Evolutionary conservation across 257 asterid species (phyloP).

Genomic region (Datura wrightii): DNA sequence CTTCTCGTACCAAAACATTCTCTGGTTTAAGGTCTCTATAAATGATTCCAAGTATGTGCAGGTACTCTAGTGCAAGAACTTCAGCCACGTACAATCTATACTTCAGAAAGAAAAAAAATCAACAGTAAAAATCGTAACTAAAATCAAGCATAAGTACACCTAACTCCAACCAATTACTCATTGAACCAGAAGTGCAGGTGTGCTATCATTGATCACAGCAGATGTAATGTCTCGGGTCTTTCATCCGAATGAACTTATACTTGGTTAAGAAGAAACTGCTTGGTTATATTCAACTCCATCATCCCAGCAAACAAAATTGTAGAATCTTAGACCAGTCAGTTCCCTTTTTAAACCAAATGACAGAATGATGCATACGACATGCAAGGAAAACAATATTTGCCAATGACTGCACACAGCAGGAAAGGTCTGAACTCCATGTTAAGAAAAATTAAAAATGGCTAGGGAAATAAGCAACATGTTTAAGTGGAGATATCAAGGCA

Average conservation of each 20-base stretch:
- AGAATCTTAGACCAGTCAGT: not conserved
- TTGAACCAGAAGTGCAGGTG: not conserved
- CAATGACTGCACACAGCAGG: not conserved
- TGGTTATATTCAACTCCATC: not conserved
- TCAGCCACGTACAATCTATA: slow-evolving; percentile 71
- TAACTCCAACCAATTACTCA: not conserved
- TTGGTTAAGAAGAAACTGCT: not conserved
- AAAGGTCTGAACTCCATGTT: not conserved
- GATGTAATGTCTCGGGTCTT: not conserved
- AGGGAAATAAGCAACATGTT: not conserved
- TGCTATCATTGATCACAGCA: not conserved
- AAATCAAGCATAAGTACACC: not conserved
- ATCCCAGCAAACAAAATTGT: not conserved
- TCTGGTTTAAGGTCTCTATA: slow-evolving; percentile 75
- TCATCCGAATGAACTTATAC: not conserved
- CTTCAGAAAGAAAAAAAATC: not conserved
- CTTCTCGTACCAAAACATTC: slow-evolving; percentile 67
- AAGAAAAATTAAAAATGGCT: not conserved
- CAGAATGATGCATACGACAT: not conserved
- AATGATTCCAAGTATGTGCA: slow-evolving; percentile 75
- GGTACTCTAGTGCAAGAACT: slow-evolving; percentile 65
- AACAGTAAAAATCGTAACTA: not conserved
- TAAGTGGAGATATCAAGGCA: not conserved
- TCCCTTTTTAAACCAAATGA: not conserved
- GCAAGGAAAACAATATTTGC: slow-evolving; percentile 6